A percentile compares a stretch with the other conserved stretches of the same genome.
Conservation (phyloP, 1,139 yeast genomes). For the Kazachstania sp. region DNA sequence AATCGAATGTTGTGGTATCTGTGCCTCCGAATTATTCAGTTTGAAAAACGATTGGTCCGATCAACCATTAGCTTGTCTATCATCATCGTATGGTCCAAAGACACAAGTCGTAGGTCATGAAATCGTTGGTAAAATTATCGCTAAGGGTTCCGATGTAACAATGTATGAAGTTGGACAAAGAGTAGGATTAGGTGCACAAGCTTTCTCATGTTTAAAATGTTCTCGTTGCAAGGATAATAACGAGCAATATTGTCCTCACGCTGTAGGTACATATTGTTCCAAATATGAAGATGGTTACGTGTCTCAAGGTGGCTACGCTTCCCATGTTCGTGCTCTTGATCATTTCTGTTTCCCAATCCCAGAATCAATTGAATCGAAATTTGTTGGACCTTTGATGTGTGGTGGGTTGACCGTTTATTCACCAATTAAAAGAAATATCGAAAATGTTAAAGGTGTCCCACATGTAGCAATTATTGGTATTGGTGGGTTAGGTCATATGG, state of each 20-base stretch:
- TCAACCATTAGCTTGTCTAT: constrained; percentile 4
- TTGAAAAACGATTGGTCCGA: constrained; percentile 3
- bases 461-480: constrained; percentile 49
- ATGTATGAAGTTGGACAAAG: constrained; percentile 42
- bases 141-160: constrained; percentile 35
- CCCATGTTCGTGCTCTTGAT: constrained; percentile 42
- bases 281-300: constrained; percentile 38
- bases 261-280: constrained; percentile 38
- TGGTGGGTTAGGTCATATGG: constrained; percentile 58
- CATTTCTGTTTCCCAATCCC: constrained; percentile 43
- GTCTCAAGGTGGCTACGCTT: constrained; percentile 49
- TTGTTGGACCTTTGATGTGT: constrained; percentile 40
- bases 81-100: constrained; percentile 32
- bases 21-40: constrained; percentile 39
- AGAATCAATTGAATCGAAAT: constrained; percentile 18
- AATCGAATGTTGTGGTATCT: constrained; percentile 44
- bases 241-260: constrained; percentile 41
- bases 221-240: constrained; percentile 36
- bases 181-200: constrained; percentile 48
- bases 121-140: constrained; percentile 39
- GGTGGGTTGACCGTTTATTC: constrained; percentile 46
- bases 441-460: constrained; percentile 36
- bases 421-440: constrained; percentile 38
- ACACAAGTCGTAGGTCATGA: constrained; percentile 44
- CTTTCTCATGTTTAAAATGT: constrained; percentile 37